A percentile compares a stretch with the other conserved stretches of the same genome.
Evolutionary conservation across 441 rosid species (phyloP).

Genomic region (Theobroma grandiflorum): DNA sequence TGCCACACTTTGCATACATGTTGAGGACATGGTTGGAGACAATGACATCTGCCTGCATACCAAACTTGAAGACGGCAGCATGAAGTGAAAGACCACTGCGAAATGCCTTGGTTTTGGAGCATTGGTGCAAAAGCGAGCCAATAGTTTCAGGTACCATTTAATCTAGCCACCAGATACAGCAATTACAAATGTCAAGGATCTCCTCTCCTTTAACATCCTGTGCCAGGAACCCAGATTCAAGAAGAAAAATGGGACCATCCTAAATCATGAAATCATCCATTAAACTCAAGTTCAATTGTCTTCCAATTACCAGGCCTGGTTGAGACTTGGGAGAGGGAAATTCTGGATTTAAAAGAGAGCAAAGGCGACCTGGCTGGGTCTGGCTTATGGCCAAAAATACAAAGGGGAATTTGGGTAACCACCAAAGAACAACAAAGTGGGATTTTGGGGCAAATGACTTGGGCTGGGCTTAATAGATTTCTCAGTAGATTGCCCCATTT

Average conservation of each 20-base stretch:
- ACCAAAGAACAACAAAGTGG: neutral
- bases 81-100: constrained; percentile 56
- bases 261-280: too few species aligned
- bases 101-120: constrained; percentile 52
- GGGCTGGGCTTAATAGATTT: neutral
- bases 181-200: neutral
- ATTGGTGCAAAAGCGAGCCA: constrained; percentile 49
- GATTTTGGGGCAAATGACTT: neutral
- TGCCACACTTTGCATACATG: constrained; percentile 62
- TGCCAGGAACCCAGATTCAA: neutral
- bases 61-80: constrained; percentile 50
- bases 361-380: neutral
- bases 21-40: constrained; percentile 60
- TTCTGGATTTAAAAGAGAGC: neutral
- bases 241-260: neutral
- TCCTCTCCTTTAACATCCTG: neutral
- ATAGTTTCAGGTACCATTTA: constrained; percentile 39
- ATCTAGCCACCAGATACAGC: neutral
- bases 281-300: too few species aligned
- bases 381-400: neutral
- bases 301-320: neutral
- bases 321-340: neutral
- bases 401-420: neutral
- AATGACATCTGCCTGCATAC: constrained; percentile 44
- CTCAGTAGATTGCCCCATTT: neutral